Conservation (phyloP, 2,329 filamentous ascomycete species). For the Aspergillus sp. region DNA sequence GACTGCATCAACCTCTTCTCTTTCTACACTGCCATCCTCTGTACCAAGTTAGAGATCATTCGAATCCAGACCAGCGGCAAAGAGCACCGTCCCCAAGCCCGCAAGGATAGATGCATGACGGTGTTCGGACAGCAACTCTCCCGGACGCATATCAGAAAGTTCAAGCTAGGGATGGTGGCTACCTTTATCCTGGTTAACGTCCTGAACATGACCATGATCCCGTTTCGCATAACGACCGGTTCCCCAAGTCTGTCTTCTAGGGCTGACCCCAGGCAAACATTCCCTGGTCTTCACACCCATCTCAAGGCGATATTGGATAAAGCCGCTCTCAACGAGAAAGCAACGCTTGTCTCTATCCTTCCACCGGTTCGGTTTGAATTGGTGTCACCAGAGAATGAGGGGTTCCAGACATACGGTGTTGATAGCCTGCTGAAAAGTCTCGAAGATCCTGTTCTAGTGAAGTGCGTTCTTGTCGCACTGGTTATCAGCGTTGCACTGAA, state of each 20-base stretch:
- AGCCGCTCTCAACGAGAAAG: constrained; percentile 64
- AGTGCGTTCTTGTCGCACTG: constrained; percentile 92
- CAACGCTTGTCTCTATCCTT: constrained; percentile 79
- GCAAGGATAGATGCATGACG: constrained; percentile 17
- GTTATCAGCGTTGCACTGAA: constrained; percentile 94
- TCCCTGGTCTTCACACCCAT: constrained; percentile 60
- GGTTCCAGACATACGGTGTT: constrained; percentile 37
- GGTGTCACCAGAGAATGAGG: constrained; percentile 48
- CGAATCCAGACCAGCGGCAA: constrained; percentile 72
- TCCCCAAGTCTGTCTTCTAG: constrained; percentile 82
- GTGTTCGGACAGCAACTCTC: constrained; percentile 84
- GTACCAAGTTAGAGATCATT: constrained; percentile 98
- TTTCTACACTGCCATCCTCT: constrained; percentile 95
- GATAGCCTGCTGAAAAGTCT: constrained; percentile 89
- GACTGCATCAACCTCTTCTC: constrained; percentile 93
- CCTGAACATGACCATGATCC: constrained; percentile 84
- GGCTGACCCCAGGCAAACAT: constrained; percentile 60
- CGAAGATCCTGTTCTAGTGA: constrained; percentile 92
- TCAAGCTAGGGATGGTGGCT: constrained; percentile 95
- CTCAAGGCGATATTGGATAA: constrained; percentile 75
- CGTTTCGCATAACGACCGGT: constrained; percentile 70
- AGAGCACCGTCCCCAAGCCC: constrained; percentile 31
- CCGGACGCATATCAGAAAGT: constrained; percentile 87
- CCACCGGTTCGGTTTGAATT: constrained; percentile 96
- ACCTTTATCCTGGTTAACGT: constrained; percentile 90